Evolutionary conservation across 192 early-diverging fungal species (phyloP).

Genomic region (Rhizophagus sp.): DNA sequence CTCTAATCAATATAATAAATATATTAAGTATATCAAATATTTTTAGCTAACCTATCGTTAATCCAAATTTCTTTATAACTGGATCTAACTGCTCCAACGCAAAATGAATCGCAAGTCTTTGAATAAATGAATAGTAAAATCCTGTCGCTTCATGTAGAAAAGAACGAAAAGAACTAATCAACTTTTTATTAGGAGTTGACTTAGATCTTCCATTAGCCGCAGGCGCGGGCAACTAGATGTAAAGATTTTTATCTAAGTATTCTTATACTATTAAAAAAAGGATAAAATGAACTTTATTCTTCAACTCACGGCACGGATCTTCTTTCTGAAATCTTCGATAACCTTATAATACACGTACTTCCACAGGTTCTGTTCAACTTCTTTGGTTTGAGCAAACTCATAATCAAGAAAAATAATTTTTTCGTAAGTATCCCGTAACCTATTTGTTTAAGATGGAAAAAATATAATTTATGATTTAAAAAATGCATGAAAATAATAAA

Average conservation of each 20-base stretch:
- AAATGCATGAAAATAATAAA: background rate
- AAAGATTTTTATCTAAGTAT: background rate
- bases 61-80: conserved; percentile 35
- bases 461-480: background rate
- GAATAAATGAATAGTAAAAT: conserved; percentile 52
- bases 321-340: conserved; percentile 52
- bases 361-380: conserved; percentile 49
- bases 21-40: background rate
- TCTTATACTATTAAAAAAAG: background rate
- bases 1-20: background rate
- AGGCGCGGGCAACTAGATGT: background rate
- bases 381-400: conserved; percentile 48
- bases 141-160: conserved; percentile 55
- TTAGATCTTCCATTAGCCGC: background rate
- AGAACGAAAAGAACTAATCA: conserved; percentile 45
- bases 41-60: conserved; percentile 34
- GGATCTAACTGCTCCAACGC: conserved; percentile 42
- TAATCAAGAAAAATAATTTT: conserved; percentile 45
- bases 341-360: conserved; percentile 53
- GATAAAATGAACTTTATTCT: background rate
- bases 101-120: conserved; percentile 44
- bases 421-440: conserved; percentile 47
- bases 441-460: conserved; percentile 25
- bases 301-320: conserved; percentile 36
- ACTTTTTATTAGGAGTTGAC: conserved; percentile 28